phyloP scores from a whole-genome alignment of 192 early-diverging fungal genomes.

The Rhizophlyctis rosea region DNA sequence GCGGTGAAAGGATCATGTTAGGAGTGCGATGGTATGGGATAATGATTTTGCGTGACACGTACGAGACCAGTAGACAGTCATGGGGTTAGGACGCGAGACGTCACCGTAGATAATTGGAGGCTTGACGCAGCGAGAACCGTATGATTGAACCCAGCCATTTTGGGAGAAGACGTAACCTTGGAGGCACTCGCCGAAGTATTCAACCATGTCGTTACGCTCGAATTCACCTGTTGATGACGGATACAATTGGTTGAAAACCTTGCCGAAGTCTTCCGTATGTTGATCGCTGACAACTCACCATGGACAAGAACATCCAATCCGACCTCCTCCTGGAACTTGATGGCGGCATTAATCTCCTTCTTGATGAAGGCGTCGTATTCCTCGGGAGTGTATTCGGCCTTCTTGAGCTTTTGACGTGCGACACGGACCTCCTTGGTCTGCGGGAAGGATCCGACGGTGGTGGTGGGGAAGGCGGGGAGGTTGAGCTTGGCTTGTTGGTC shows the following conservation, averaged over 20 bases:
- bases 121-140: slow-evolving; percentile 95
- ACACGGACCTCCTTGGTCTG: slow-evolving; percentile 96
- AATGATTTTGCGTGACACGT: too few species aligned
- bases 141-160: slow-evolving; percentile 97
- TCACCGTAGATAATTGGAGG: slow-evolving; percentile 98
- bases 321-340: slow-evolving; percentile 84
- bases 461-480: slow-evolving; percentile 91
- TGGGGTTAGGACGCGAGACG: slow-evolving; percentile 82
- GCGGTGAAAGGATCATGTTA: too few species aligned
- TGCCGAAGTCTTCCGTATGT: too few species aligned
- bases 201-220: slow-evolving; percentile 83
- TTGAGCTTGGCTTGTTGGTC: slow-evolving; percentile 73
- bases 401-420: slow-evolving; percentile 86
- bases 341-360: slow-evolving; percentile 76
- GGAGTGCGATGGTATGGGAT: too few species aligned
- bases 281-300: too few species aligned
- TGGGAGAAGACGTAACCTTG: slow-evolving; percentile 91
- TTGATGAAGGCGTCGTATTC: slow-evolving; percentile 84
- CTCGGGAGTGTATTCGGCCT: slow-evolving; percentile 63
- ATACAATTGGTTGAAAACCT: too few species aligned
- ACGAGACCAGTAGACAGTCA: slow-evolving; percentile 87
- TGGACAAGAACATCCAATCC: slow-evolving; percentile 96
- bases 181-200: slow-evolving; percentile 95
- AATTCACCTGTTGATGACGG: too few species aligned
- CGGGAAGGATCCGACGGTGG: slow-evolving; percentile 97